Base-by-base conservation (phyloP, 345 rosid species). In the Citrus hindsii region DNA sequence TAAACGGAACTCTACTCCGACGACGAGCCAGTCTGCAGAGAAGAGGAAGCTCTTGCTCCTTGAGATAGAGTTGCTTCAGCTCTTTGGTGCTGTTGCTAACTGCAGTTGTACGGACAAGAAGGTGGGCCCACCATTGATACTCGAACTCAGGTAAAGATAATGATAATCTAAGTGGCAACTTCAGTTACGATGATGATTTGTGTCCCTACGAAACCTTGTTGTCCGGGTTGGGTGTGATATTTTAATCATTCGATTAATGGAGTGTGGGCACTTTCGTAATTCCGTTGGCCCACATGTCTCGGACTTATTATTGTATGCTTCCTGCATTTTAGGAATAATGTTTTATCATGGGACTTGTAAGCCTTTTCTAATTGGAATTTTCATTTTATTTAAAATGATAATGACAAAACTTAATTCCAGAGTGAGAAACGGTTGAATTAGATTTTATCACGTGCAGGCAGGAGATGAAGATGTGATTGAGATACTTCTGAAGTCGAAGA, bases 11-110 rank as follows among this genome's bases (percentile, higher is more conserved):
- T 73, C 76, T 53, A 25, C 55, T 8, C 83, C 77, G 6, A 64
- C 80, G 27, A 40, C 82, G 74, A 73, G 78, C 72, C 85, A 77
- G 76, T 74, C 77, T 24, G 78, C 68, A 8, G 75, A 70, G 81
- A 91, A 85, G 76, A 80, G 95, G 69, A 89, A 85, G 81, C 86
- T 92, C 56, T 76, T 89, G 84, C 93, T 94, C 69, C 67, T 84
- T 65, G 91, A 82, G 87, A 91, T 92, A 69, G 93, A 84, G 87
- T 76, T 94, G 83, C 93, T 92, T 70, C 97, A 91, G 84, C 87
- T 91, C 65, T 92, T 89, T 55, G 94, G 87, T 28, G 89, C 90
- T 30, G 89, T 81, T 7, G 77, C 87, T 74, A 76, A 40, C 8
- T 77, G 70, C 46, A 78, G 73, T 56, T 33, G 68, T 25, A 66